Base-by-base conservation (phyloP, 768 basidiomycete species). In the Kwoniella europaea region DNA sequence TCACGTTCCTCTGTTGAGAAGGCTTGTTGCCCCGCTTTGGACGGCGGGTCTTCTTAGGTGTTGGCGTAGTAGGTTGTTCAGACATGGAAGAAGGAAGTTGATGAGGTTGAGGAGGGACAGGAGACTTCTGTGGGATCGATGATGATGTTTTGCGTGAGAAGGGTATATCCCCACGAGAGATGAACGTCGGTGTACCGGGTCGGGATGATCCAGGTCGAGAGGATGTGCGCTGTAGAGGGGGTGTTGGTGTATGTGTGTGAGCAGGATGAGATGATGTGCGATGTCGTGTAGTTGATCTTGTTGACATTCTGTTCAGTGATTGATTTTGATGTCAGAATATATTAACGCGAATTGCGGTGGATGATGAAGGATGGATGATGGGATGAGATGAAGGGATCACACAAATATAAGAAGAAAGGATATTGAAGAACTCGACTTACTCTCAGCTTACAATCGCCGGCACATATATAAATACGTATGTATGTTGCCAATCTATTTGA, bases 61-160 rank as follows among this genome's bases (percentile, higher is more conserved):
- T 71, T 22, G 71, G 71, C 9, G 71, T 71, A 10, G 71, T 10
- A n/a, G 71, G 61, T 53, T 71, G 69, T n/a, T 71, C 57, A 10
- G 64, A 20, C 63, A 66, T 65, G 1, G 41, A 16, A 46, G 58
- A 24, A 16, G 52, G 46, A 24, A 44, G 27, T 52, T 46, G 63
- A 24, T 22, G 63, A 54, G 55, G 10, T 2, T 55, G 68, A 50
- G 7, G 61, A 41, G 20, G 68, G 1, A 12, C 12, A 50, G 42
- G 68, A 43, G 44, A 55, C 10, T 60, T 61, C 9, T 29, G 41
- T 18, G 42, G 50, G 29, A 27, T 46, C 53, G 42, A 29, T 1
- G 69, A 61, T 13, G 59, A 66, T 66, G 46, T 18, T 6, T 60
- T 65, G 5, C 59, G 69, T 20, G 69, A 55, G 50, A 61, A 16